A percentile compares a stretch with the other conserved stretches of the same genome.
These are phyloP conservation scores for Aspergillus candidus DNA, from an alignment of 2,329 filamentous ascomycete species.

Conservation along the genomic window DNA sequence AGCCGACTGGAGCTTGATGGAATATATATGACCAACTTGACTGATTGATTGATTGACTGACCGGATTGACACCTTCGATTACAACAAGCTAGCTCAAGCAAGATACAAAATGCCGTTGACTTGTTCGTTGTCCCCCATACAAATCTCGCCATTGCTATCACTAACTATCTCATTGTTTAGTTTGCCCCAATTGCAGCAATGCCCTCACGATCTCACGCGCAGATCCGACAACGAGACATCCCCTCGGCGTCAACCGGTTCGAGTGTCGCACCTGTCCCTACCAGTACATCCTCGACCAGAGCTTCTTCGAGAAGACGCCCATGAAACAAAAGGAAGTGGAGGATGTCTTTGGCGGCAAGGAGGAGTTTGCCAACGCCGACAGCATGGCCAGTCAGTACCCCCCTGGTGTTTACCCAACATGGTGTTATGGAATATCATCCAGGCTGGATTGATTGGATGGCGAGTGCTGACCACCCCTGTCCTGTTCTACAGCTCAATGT, in stretches of 20 bases:
- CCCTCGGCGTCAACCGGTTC: slow-evolving; percentile 64
- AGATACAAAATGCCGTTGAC: slow-evolving; percentile 32
- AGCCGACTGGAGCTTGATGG: no score
- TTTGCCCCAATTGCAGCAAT: slow-evolving; percentile 47
- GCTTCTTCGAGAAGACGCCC: slow-evolving; percentile 71
- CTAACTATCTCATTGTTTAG: slow-evolving; percentile 19
- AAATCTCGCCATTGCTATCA: slow-evolving; percentile 13
- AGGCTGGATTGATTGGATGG: slow-evolving; percentile 7
- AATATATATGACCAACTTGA: background rate
- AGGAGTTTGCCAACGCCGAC: slow-evolving; percentile 86
- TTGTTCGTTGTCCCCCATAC: slow-evolving; percentile 22
- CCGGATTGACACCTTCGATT: background rate
- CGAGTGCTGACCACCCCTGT: slow-evolving; percentile 6
- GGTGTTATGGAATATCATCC: background rate
- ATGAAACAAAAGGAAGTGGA: slow-evolving; percentile 85
- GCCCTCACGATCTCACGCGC: slow-evolving; percentile 42
- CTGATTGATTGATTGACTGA: background rate
- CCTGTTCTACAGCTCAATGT: slow-evolving; percentile 60
- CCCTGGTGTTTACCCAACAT: background rate
- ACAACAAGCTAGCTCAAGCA: background rate
- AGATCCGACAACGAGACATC: slow-evolving; percentile 32
- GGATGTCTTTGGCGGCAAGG: slow-evolving; percentile 81
- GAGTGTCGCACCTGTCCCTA: slow-evolving; percentile 96
- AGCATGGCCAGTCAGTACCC: slow-evolving; percentile 57
- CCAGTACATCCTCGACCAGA: slow-evolving; percentile 72